Percentiles rank a stretch among this genome's conserved stretches.
phyloP scores from a whole-genome alignment of 2,329 filamentous ascomycete genomes.

The Aspergillus terreus region DNA sequence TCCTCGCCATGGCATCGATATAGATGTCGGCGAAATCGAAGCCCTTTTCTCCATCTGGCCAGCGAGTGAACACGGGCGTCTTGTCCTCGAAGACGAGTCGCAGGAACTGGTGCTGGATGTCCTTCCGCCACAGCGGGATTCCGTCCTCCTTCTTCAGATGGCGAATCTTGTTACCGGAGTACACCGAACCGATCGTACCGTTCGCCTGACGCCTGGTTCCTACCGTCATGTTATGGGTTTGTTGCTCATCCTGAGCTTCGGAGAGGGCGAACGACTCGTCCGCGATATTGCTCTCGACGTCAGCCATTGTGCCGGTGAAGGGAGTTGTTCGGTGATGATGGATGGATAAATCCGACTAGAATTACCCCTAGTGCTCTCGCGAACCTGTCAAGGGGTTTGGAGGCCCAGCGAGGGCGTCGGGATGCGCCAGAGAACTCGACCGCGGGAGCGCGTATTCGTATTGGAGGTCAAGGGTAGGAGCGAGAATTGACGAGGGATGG shows the following conservation, averaged over 20 bases:
- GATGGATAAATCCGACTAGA: not conserved
- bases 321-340: not conserved
- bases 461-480: not conserved
- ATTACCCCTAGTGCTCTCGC: not conserved
- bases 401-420: not conserved
- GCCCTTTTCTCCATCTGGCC: slow-evolving; percentile 75
- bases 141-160: slow-evolving; percentile 67
- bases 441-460: not conserved
- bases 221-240: slow-evolving; percentile 39
- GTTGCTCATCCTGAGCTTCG: slow-evolving; percentile 35
- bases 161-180: slow-evolving; percentile 64
- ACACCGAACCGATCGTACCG: slow-evolving; percentile 63
- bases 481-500: not conserved
- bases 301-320: slow-evolving; percentile 26
- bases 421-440: slow-evolving; percentile 1
- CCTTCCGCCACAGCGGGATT: slow-evolving; percentile 63
- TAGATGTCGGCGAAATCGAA: slow-evolving; percentile 88
- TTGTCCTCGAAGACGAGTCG: slow-evolving; percentile 61
- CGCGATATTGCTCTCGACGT: slow-evolving; percentile 29
- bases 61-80: slow-evolving; percentile 77
- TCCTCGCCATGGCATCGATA: slow-evolving; percentile 96
- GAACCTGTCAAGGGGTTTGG: too few relatives aligned
- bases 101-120: slow-evolving; percentile 64
- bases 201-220: slow-evolving; percentile 60
- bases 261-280: slow-evolving; percentile 35